Conservation (phyloP, 257 asterid genomes). For the Nicotiana attenuata region DNA sequence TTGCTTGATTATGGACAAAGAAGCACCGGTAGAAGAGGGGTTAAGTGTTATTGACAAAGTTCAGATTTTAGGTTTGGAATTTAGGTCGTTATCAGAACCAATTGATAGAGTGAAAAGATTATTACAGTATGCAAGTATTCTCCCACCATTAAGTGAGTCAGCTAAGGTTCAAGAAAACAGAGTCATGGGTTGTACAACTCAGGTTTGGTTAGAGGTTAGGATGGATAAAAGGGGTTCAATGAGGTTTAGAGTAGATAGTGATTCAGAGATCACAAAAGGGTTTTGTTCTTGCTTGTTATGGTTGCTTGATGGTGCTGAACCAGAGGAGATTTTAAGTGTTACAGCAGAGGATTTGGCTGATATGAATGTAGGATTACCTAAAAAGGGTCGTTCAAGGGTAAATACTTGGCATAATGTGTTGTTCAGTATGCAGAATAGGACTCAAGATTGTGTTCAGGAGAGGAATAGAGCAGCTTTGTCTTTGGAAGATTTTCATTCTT, state of each 20-base stretch:
- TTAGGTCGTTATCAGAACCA: constrained; percentile 30
- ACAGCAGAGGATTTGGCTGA: constrained; percentile 54
- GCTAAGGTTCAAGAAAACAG: constrained; percentile 26
- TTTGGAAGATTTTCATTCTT: constrained; percentile 19
- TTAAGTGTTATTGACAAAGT: constrained; percentile 45
- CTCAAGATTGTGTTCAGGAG: constrained; percentile 40
- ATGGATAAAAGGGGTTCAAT: constrained; percentile 30
- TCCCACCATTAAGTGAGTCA: constrained; percentile 28
- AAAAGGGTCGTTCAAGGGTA: constrained; percentile 58
- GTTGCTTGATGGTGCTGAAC: constrained; percentile 61
- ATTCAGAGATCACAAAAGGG: constrained; percentile 80
- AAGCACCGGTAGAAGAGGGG: constrained; percentile 7
- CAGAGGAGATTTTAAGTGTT: constrained; percentile 56
- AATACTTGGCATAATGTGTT: constrained; percentile 83
- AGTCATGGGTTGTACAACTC: constrained; percentile 41
- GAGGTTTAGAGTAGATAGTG: constrained; percentile 58
- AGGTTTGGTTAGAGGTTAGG: constrained; percentile 38
- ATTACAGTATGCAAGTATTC: constrained; percentile 36
- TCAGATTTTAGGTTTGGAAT: constrained; percentile 29
- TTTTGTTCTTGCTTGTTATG: constrained; percentile 71
- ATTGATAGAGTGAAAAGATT: constrained; percentile 41
- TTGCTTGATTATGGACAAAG: constrained; percentile 13
- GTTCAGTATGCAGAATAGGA: constrained; percentile 63
- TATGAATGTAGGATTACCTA: constrained; percentile 62
- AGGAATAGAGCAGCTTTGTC: constrained; percentile 1